A percentile compares a stretch with the other conserved stretches of the same genome.
Conservation (phyloP, 2,329 filamentous ascomycete species). For the Fusarium sp. region DNA sequence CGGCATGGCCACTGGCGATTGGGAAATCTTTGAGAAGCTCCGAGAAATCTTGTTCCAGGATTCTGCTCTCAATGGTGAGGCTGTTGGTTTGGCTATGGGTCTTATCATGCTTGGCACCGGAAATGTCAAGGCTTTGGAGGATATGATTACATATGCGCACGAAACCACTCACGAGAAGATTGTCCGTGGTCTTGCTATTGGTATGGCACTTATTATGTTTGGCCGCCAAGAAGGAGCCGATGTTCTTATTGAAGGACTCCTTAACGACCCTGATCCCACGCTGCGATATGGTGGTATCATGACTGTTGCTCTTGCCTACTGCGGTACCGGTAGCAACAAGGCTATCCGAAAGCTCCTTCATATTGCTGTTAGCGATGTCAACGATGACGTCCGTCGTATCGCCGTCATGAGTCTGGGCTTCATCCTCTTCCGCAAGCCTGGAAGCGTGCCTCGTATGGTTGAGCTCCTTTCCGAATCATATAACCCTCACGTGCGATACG, state of each 20-base stretch:
- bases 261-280: slow-evolving; percentile 93
- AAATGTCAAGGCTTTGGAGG: slow-evolving; percentile 89
- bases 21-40: slow-evolving; percentile 90
- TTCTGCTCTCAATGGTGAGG: slow-evolving; percentile 96
- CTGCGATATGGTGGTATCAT: slow-evolving; percentile 97
- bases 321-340: slow-evolving; percentile 97
- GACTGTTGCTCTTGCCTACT: slow-evolving; percentile 98
- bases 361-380: slow-evolving; percentile 96
- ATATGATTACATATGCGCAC: slow-evolving; percentile 98
- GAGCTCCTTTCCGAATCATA: slow-evolving; percentile 98
- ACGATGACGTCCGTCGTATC: slow-evolving; percentile 93
- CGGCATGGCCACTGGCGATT: slow-evolving; percentile 94
- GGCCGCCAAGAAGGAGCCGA: slow-evolving; percentile 94
- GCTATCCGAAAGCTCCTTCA: slow-evolving; percentile 95
- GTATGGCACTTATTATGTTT: slow-evolving; percentile 99
- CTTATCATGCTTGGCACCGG: slow-evolving; percentile 99
- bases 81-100: slow-evolving; percentile 94
- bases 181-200: slow-evolving; percentile 91
- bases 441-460: slow-evolving; percentile 97
- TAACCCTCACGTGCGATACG: slow-evolving; percentile 97
- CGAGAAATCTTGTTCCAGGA: slow-evolving; percentile 90
- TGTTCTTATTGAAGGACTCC: slow-evolving; percentile 89
- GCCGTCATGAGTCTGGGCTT: slow-evolving; percentile 98
- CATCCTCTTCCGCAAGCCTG: slow-evolving; percentile 97
- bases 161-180: slow-evolving; percentile 99